These are phyloP conservation scores for Boletus reticuloceps DNA, from an alignment of 768 basidiomycete species.

Conservation along the genomic window DNA sequence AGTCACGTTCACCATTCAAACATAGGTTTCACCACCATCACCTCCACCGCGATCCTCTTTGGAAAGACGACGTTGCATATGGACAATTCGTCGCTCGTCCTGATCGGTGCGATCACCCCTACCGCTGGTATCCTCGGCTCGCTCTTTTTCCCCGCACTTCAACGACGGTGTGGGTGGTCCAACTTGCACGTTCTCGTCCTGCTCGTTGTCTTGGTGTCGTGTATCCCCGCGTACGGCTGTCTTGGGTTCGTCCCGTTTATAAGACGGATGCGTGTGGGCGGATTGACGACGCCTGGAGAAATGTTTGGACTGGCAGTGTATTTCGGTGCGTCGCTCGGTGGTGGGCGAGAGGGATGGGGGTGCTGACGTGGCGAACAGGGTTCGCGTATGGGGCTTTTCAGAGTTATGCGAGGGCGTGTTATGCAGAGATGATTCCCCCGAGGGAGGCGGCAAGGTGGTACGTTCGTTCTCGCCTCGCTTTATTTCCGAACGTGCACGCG, in stretches of 20 bases:
- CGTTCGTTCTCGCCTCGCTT: conserved; percentile 5
- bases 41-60: conserved; percentile 88
- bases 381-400: conserved; percentile 89
- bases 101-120: conserved; percentile 80
- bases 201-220: conserved; percentile 63
- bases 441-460: conserved; percentile 91
- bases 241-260: conserved; percentile 68
- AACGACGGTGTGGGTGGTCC: conserved; percentile 59
- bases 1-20: no score
- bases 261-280: conserved; percentile 54
- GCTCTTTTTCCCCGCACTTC: conserved; percentile 74
- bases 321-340: conserved; percentile 52
- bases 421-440: conserved; percentile 81
- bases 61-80: conserved; percentile 87
- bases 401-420: conserved; percentile 83
- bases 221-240: conserved; percentile 79
- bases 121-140: conserved; percentile 79
- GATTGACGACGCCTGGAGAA: conserved; percentile 75
- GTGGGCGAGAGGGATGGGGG: not conserved
- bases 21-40: conserved; percentile 75
- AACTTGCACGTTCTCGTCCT: conserved; percentile 65
- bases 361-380: conserved; percentile 35
- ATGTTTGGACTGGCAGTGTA: conserved; percentile 83
- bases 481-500: not conserved
- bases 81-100: conserved; percentile 70